Conservation (phyloP, 257 asterid genomes). For the Forsythia viridissima region DNA sequence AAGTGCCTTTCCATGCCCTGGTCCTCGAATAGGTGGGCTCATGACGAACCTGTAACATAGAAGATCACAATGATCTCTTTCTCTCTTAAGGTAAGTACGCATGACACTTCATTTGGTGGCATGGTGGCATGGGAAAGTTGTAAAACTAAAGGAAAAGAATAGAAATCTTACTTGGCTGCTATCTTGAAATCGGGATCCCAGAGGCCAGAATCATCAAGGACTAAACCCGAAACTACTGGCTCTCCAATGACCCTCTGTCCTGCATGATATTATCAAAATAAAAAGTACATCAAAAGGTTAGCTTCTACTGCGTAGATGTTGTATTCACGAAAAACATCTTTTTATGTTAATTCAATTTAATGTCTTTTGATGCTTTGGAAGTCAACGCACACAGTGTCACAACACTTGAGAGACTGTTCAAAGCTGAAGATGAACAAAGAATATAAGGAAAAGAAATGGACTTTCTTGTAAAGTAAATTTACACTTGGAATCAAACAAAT, state of each 20-base stretch:
- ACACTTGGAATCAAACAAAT: neutral
- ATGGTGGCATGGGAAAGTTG: slow-evolving; percentile 8
- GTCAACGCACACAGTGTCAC: neutral
- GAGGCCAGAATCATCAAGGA: slow-evolving; percentile 79
- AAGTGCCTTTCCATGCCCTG: slow-evolving; percentile 92
- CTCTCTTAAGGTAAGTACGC: slow-evolving; percentile 7
- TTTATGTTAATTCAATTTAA: neutral
- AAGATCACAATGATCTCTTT: neutral
- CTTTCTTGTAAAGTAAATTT: neutral
- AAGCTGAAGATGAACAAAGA: neutral
- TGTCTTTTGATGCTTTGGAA: neutral
- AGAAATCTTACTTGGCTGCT: slow-evolving; percentile 74
- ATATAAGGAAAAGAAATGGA: neutral
- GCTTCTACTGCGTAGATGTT: neutral
- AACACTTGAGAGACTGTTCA: neutral
- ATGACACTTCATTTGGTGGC: slow-evolving; percentile 7
- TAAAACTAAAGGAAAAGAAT: slow-evolving; percentile 22
- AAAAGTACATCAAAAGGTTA: neutral
- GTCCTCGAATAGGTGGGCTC: slow-evolving; percentile 97
- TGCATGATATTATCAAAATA: slow-evolving; percentile 27
- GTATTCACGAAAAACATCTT: neutral
- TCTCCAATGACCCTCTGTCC: slow-evolving; percentile 97
- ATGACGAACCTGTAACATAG: slow-evolving; percentile 67
- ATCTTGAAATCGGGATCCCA: slow-evolving; percentile 87
- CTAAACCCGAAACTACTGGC: slow-evolving; percentile 87